Evolutionary conservation across 2,329 filamentous ascomycete species (phyloP).

Genomic region (Alternaria atra): DNA sequence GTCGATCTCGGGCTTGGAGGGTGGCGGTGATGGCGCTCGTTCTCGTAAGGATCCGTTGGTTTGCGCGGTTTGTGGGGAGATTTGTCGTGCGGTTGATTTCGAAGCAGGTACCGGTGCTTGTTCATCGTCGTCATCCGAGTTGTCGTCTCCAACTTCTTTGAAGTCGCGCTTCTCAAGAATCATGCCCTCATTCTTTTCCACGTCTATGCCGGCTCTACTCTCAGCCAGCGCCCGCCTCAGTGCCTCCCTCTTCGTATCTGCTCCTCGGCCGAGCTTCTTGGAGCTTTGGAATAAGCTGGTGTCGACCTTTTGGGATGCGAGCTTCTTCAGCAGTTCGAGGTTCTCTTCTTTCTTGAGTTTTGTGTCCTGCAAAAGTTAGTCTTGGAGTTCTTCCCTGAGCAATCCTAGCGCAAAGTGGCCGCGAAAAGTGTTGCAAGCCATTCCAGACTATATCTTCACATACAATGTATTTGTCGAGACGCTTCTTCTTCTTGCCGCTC

Average conservation of each 20-base stretch:
- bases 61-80: conserved; percentile 3
- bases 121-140: conserved; percentile 36
- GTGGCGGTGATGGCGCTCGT: conserved; percentile 29
- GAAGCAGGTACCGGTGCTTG: neutral
- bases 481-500: conserved; percentile 71
- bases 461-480: conserved; percentile 74
- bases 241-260: conserved; percentile 76
- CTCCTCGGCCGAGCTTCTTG: conserved; percentile 72
- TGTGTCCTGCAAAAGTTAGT: conserved; percentile 67
- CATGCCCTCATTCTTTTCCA: conserved; percentile 62
- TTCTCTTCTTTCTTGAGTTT: conserved; percentile 97
- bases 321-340: conserved; percentile 80
- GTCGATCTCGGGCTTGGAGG: conserved; percentile 26
- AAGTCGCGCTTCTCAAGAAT: conserved; percentile 59
- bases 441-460: conserved; percentile 25
- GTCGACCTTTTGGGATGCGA: conserved; percentile 81
- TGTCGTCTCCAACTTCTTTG: conserved; percentile 34
- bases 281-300: conserved; percentile 82
- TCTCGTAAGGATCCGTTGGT: conserved; percentile 9
- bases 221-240: conserved; percentile 71
- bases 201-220: conserved; percentile 69
- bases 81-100: neutral
- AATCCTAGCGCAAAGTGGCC: neutral
- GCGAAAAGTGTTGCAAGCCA: neutral
- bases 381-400: neutral